phyloP scores from a whole-genome alignment of 1,284 basidiomycete species.

The Ustilago xerochloae region DNA sequence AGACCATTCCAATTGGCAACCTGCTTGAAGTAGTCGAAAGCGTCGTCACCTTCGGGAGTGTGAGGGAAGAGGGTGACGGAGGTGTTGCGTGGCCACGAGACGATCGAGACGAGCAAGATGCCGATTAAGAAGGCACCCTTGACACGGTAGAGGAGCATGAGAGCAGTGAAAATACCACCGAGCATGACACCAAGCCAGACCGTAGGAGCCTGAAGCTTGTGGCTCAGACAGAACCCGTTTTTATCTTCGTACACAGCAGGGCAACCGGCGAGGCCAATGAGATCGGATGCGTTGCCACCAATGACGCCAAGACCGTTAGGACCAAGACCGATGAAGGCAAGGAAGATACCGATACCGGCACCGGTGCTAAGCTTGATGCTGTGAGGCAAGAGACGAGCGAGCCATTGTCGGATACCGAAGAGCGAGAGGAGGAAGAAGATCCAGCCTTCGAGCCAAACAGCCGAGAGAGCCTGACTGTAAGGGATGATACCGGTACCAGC shows the following conservation, averaged over 20 bases:
- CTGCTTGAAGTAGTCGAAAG: conserved; percentile 87
- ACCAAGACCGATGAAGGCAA: conserved; percentile 71
- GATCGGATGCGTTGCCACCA: conserved; percentile 78
- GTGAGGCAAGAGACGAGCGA: conserved; percentile 86
- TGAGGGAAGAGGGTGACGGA: conserved; percentile 85
- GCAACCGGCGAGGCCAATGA: conserved; percentile 86
- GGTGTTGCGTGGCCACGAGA: conserved; percentile 86
- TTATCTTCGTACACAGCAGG: conserved; percentile 58
- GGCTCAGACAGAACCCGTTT: conserved; percentile 75
- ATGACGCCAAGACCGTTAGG: conserved; percentile 81
- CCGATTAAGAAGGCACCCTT: conserved; percentile 82
- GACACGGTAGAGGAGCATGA: conserved; percentile 84
- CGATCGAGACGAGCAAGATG: conserved; percentile 85
- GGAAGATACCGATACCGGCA: conserved; percentile 85
- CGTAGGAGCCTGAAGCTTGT: conserved; percentile 79
- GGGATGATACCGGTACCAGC: conserved; percentile 80
- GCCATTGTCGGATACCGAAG: conserved; percentile 88
- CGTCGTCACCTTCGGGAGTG: conserved; percentile 75
- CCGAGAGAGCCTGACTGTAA: conserved; percentile 84
- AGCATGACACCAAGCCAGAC: conserved; percentile 90
- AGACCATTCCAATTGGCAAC: conserved; percentile 77
- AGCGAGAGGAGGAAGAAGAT: conserved; percentile 84
- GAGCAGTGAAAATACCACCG: conserved; percentile 75
- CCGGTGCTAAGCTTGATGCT: conserved; percentile 86
- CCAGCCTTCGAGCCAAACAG: conserved; percentile 79